Evolutionary conservation across 768 basidiomycete species (phyloP), one percentile per base, ranked within the genome.

Genomic region (Suillus ampliporus): DNA sequence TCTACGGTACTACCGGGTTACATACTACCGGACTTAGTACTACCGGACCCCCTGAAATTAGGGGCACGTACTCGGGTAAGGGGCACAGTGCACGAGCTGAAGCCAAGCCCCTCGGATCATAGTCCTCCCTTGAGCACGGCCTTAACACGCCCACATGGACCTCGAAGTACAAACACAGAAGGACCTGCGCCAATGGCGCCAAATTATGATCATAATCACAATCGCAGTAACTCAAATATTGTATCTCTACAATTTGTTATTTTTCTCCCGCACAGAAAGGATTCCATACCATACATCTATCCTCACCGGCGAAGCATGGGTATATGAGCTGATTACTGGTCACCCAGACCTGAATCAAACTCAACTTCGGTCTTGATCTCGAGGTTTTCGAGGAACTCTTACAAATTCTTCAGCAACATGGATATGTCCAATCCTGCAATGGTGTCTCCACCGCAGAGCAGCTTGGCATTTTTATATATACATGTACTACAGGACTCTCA

Each of bases 251-350:
- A 37, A 41, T 15, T 10, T 41, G 19, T 15, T 41, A 6, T 57
- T 57, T 41, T 28, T 4, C 19, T 35, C 56, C 28, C 9, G 26
- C 7, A 37, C 17, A 35, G 56, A 31, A 41, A 38, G 13, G n/a
- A 51, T 60, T 5, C 62, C 58, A 4, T 70, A 72, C 37, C 72
- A 72, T 41, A 72, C 67, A 4, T 73, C 71, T 37, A 63, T 63
- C 28, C 65, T 74, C 10, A 65, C 68, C 2, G 70, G 73, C 10
- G 44, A 66, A 37, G 64, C 26, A 14, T 74, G 69, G 68, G 64
- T 74, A 9, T 34, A 57, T 10, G 72, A 73, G 52, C 63, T 74
- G 2, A 53, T 71, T 9, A 23, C 48, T 58, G 68, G 72, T 11
- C 70, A 74, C 65, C 66, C 64, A 10, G 50, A 70, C 5, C n/a